Evolutionary conservation across 1,284 basidiomycete genomes (phyloP).

Genomic region (Schizopora paradoxa): DNA sequence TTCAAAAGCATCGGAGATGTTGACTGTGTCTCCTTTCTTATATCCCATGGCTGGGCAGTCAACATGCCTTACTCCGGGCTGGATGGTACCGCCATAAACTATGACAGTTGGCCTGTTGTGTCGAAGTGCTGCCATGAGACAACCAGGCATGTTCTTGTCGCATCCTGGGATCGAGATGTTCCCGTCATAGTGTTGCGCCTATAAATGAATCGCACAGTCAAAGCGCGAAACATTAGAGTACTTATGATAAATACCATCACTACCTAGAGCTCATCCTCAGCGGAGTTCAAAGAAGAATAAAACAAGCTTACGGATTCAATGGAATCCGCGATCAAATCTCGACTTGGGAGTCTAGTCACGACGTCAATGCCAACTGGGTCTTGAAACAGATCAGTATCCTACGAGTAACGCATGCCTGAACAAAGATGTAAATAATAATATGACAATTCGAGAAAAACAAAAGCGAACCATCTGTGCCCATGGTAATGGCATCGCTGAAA

Average conservation of each 20-base stretch:
- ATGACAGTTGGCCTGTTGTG: constrained; percentile 85
- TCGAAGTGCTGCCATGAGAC: constrained; percentile 77
- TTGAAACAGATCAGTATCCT: constrained; percentile 25
- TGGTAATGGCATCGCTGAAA: constrained; percentile 71
- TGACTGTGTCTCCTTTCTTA: constrained; percentile 73
- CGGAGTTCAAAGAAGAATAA: background rate
- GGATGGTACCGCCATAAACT: constrained; percentile 83
- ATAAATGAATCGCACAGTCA: background rate
- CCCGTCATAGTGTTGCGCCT: constrained; percentile 86
- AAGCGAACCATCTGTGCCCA: constrained; percentile 71
- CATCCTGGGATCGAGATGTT: constrained; percentile 81
- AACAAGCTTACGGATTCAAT: constrained; percentile 67
- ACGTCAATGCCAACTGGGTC: background rate
- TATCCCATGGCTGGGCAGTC: constrained; percentile 79
- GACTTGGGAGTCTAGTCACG: constrained; percentile 66
- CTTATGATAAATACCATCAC: constrained; percentile 43
- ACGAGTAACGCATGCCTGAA: constrained; percentile 78
- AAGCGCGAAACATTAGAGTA: background rate
- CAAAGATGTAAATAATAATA: constrained; percentile 1
- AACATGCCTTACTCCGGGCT: constrained; percentile 65
- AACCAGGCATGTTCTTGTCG: constrained; percentile 94
- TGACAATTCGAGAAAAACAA: constrained; percentile 6
- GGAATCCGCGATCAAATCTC: constrained; percentile 88
- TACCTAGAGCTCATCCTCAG: constrained; percentile 39
- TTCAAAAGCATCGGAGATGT: constrained; percentile 81